These are phyloP conservation scores for Xylaria castorea DNA, from an alignment of 495 filamentous ascomycete genomes.

Conservation along the genomic window DNA sequence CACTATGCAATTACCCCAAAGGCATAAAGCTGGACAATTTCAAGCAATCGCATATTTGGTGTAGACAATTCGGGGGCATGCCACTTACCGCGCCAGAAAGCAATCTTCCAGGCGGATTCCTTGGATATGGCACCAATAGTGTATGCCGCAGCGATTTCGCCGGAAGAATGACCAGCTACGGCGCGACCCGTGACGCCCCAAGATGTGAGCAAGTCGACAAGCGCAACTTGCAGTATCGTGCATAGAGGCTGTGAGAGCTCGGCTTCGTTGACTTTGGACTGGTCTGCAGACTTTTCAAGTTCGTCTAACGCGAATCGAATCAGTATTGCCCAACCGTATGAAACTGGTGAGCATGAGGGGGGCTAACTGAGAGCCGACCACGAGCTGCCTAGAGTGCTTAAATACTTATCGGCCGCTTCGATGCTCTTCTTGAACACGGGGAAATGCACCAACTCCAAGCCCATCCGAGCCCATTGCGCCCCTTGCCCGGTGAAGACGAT, in stretches of 20 bases:
- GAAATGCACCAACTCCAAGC: conserved; percentile 41
- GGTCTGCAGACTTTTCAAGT: conserved; percentile 39
- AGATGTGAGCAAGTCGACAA: conserved; percentile 54
- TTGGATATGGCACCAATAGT: conserved; percentile 34
- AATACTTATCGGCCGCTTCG: neutral
- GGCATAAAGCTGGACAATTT: neutral
- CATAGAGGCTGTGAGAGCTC: conserved; percentile 48
- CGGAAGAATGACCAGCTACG: conserved; percentile 48
- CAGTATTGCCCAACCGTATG: neutral
- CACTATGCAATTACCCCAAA: neutral
- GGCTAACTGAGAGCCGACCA: neutral
- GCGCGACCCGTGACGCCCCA: conserved; percentile 51
- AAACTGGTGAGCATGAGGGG: neutral
- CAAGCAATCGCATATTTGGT: neutral
- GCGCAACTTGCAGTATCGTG: conserved; percentile 52
- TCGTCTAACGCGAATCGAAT: neutral
- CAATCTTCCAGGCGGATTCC: conserved; percentile 34
- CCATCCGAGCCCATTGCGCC: conserved; percentile 53
- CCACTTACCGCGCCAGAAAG: conserved; percentile 45
- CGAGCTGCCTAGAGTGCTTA: neutral
- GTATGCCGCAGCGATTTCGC: conserved; percentile 52
- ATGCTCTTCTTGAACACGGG: conserved; percentile 23
- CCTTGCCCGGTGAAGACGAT: conserved; percentile 41
- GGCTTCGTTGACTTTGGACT: conserved; percentile 33
- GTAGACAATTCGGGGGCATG: neutral